Evolutionary conservation across 495 filamentous ascomycete genomes (phyloP), one percentile per base, ranked within the genome.

Genomic region (Viridothelium virens): DNA sequence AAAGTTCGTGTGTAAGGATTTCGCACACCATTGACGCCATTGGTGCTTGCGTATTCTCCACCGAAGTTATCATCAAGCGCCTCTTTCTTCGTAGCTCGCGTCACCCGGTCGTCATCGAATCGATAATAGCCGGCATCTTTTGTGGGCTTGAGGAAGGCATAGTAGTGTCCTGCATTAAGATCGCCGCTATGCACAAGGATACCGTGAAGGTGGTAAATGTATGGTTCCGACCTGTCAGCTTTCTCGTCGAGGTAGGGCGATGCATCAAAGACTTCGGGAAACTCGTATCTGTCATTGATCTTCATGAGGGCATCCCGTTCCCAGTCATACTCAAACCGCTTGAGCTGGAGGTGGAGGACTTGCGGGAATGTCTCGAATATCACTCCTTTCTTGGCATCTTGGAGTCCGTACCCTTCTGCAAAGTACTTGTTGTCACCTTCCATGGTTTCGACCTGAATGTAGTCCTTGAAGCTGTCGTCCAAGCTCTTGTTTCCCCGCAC

Each of bases 391-490:
- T 89, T 91, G 65, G 94, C 94, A 76, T 99, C 94, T 74, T 99
- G 92, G 44, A 97, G 81, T 69, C 91, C 93, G 77, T 91, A 90
- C 6, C 92, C 85, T 70, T 94, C 86, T 36, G 94, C 94, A 74
- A 88, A 92, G 73, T 99, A 99, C 76, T 97, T 95, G 78, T 99
- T 99, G 72, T 99, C 95, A 10, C 94, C 95, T 68, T 97, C 93
- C 74, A 99, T 85, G 3, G 89, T 96, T 78, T 99, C 94, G 33
- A 96, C 93, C 66, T 94, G 86, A 66, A 97, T 89, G 75, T 97
- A 99, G 74, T 97, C 91, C 70, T 86, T 89, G 80, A 99, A 97
- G 71, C 92, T 96, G 65, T 96, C 91, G 66, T 96, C 88, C 66
- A 99, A 79, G 64, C 89, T 93, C 77, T 90, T 91, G 80, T 95